Base-by-base conservation (phyloP, 805 yeast genomes). In the Pichia gijzeniarum region DNA sequence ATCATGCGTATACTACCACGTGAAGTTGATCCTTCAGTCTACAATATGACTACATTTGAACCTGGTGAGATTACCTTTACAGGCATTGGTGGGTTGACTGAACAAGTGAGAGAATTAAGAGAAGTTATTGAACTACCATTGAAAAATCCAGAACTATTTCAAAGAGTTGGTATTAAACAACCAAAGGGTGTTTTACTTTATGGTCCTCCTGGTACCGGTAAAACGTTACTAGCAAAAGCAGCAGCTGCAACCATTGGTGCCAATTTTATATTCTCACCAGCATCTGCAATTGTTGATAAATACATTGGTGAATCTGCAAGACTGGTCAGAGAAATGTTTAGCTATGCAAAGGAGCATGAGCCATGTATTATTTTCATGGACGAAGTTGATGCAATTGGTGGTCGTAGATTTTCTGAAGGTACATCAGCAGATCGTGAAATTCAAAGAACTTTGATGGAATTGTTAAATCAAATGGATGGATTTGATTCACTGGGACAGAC, bases 121-220 rank as follows among this genome's bases (percentile, higher is more conserved):
- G 99, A 93, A 70, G 99, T 93, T 47, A 93, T 93, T 63, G 99
- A 93, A 68, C 72, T 93, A 59, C 99, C 99, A 2, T 76, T 93
- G 61, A 93, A 93, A 67, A 93, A 93, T 65, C 99, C 99, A 2
- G 99, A 93, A 68, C 75, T 93, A 57, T 93, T 93, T 66, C 72
- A 85, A 50, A 81, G 99, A 64, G 96, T 93, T 30, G 99, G 99
- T 40, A 93, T 93, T 66, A 89, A 89, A 62, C 95, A 97, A n/a
- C 99, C 99, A 47, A 93, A 93, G 67, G 99, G 98, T 64, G 98
- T 91, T 22, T 71, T 93, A 51, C 73, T 93, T 43, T 93, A 93
- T 62, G 99, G 99, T 7, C 99, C 99, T 6, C 99, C 99, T 20
- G 99, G 99, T 59, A 93, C 99, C 0, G 98, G 99, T 61, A 91